These are phyloP conservation scores for Saccharomyces paradoxus DNA, from an alignment of 805 yeast genomes.

Conservation along the genomic window DNA sequence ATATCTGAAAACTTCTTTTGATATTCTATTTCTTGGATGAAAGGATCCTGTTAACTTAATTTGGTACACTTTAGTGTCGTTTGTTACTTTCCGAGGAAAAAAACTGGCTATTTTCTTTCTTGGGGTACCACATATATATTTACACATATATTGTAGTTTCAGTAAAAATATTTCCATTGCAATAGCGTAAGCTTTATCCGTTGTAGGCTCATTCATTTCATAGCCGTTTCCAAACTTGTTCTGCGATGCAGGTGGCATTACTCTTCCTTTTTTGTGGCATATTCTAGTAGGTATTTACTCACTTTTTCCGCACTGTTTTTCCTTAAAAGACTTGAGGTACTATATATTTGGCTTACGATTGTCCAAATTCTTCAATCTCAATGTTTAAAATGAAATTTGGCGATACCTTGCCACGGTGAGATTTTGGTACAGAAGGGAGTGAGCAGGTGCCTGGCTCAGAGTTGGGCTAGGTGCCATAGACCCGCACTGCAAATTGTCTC, in stretches of 20 bases:
- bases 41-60: background rate
- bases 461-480: background rate
- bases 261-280: background rate
- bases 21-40: background rate
- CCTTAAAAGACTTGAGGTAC: constrained; percentile 2
- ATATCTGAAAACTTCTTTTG: too few species aligned
- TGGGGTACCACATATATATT: background rate
- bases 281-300: constrained; percentile 9
- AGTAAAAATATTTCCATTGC: background rate
- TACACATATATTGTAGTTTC: too few species aligned
- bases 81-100: background rate
- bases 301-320: constrained; percentile 21
- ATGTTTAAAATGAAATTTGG: background rate
- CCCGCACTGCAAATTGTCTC: background rate
- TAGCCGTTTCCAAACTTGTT: background rate
- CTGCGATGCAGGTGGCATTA: background rate
- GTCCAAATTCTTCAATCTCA: background rate
- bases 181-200: background rate
- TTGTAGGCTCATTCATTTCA: background rate
- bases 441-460: background rate
- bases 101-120: background rate
- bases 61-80: background rate
- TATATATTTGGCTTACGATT: background rate
- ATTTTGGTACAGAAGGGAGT: background rate
- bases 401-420: background rate